phyloP scores from a whole-genome alignment of 2,329 filamentous ascomycete genomes.

The Penicillium sp. region DNA sequence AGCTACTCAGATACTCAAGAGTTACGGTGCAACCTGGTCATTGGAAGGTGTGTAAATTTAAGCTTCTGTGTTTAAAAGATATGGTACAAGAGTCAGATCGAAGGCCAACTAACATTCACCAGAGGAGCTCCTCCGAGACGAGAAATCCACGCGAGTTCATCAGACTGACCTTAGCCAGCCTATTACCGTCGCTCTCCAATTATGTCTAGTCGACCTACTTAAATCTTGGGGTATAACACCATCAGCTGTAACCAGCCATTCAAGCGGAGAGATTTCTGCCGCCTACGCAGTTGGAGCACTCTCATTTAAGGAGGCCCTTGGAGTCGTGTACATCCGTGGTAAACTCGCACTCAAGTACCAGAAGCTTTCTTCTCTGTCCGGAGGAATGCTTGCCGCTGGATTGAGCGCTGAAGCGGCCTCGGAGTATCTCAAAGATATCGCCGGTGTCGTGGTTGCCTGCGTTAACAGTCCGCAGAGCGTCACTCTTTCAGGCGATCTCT shows the following conservation, averaged over 20 bases:
- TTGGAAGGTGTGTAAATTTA: background rate
- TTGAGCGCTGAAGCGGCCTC: background rate
- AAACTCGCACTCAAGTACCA: background rate
- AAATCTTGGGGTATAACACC: background rate
- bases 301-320: background rate
- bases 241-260: conserved; percentile 9
- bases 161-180: conserved; percentile 16
- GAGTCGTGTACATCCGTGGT: background rate
- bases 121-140: background rate
- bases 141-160: background rate
- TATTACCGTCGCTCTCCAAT: conserved; percentile 14
- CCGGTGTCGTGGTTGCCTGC: background rate
- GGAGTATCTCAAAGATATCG: background rate
- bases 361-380: background rate
- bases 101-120: background rate
- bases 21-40: background rate
- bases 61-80: background rate
- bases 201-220: conserved; percentile 14
- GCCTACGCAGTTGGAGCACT: background rate
- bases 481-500: conserved; percentile 17
- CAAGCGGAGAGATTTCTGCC: conserved; percentile 14
- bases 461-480: background rate
- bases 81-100: too few relatives aligned
- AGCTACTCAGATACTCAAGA: background rate
- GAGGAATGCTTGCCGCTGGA: background rate